These are phyloP conservation scores for Dryadomyces quercivorus DNA, from an alignment of 2,329 filamentous ascomycete species.

Conservation along the genomic window DNA sequence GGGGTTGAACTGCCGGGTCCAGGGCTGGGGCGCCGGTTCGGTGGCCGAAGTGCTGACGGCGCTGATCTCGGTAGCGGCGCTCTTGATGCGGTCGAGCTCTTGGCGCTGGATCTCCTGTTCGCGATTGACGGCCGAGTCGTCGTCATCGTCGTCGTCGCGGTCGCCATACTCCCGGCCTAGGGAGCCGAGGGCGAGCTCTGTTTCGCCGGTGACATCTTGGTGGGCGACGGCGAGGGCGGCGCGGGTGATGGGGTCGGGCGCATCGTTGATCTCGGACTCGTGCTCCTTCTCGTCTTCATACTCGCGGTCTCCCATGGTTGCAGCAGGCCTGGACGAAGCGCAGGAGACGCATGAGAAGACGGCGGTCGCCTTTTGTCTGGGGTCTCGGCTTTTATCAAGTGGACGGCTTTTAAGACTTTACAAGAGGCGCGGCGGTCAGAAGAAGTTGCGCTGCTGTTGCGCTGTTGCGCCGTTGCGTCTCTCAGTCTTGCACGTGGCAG, in stretches of 20 bases:
- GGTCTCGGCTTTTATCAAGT: too few species aligned
- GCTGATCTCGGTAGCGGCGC: constrained; percentile 41
- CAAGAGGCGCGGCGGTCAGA: too few species aligned
- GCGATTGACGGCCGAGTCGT: background rate
- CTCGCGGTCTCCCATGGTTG: constrained; percentile 5
- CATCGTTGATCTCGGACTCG: constrained; percentile 10
- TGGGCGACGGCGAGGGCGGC: background rate
- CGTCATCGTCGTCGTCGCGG: background rate
- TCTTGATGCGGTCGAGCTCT: constrained; percentile 31
- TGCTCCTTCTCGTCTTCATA: constrained; percentile 11
- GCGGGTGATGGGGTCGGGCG: constrained; percentile 10
- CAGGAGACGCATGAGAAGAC: background rate
- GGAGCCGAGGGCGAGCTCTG: constrained; percentile 9
- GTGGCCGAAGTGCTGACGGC: constrained; percentile 22
- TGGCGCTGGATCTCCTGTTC: constrained; percentile 11
- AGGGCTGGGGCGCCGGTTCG: constrained; percentile 32
- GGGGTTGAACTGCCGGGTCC: constrained; percentile 52
- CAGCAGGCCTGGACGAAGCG: background rate
- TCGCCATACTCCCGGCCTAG: constrained; percentile 22
- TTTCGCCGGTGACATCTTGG: constrained; percentile 11
- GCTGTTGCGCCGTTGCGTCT: too few species aligned
- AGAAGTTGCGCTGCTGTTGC: too few species aligned
- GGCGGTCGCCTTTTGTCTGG: background rate
- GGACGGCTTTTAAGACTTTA: too few species aligned
- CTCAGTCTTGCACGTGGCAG: too few species aligned